Base-by-base conservation (phyloP, 306 rosid species). In the Coriaria nepalensis region DNA sequence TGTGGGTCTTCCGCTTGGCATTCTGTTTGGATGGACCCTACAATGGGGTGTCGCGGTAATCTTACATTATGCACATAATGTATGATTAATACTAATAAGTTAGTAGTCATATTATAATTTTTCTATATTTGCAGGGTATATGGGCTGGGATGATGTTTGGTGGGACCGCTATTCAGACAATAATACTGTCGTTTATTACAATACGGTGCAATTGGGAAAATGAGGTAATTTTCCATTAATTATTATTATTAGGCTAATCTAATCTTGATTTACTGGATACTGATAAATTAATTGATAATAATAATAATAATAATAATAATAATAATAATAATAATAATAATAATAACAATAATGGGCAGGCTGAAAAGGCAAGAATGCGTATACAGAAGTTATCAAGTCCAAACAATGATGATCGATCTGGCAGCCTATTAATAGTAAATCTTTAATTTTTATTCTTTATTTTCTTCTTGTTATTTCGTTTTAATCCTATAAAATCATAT, bases 111-210 rank as follows among this genome's bases (percentile, higher is more conserved):
- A n/a, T n/a, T n/a, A n/a, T n/a, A n/a, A n/a, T n/a, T n/a, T n/a
- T n/a, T n/a, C n/a, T n/a, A n/a, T n/a, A n/a, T n/a, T n/a, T n/a
- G n/a, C n/a, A 73, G 86, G 86, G 78, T 4, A 65, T 78, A 0
- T 78, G 86, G 86, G 73, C 68, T 9, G 82, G 86, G 7, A 72
- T 79, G 86, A 68, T 79, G 6, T 68, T 75, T 0, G 86, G 86
- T 6, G 86, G 86, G n/a, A 79, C 86, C 0, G 66, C 70, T 35
- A 11, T 69, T 8, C 86, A 79, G 51, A 79, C 86, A 0, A 11
- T 79, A 20, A 52, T 79, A 56, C 49, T 79, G 6, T 10, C 56
- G 20, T 46, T 68, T 2, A 6, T 75, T 5, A 63, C 73, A 2
- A 35, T 34, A 7, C 56, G 79, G 48, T 53, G 70, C 45, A 71